These are phyloP conservation scores for Oemleria cerasiformis DNA, from an alignment of 306 rosid species.

Conservation along the genomic window DNA sequence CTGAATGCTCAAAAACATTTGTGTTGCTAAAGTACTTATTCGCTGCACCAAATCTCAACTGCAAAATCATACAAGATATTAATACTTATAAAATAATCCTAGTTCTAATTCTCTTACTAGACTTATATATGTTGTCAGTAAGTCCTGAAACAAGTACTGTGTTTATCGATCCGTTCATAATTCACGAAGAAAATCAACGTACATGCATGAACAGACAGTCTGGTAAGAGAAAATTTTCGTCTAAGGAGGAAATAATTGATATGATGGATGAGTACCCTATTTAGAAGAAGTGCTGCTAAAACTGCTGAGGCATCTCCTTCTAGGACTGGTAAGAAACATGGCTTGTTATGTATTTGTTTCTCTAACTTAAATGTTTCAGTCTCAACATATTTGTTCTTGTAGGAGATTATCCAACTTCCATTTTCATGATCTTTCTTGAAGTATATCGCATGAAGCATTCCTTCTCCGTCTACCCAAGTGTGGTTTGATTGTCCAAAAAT, in stretches of 20 bases:
- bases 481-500: conserved; percentile 46
- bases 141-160: too few species aligned
- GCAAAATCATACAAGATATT: neutral
- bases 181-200: too few species aligned
- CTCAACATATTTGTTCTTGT: conserved; percentile 51
- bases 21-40: conserved; percentile 62
- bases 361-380: conserved; percentile 45
- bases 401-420: conserved; percentile 36
- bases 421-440: conserved; percentile 24
- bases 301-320: conserved; percentile 47
- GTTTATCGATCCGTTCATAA: too few species aligned
- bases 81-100: neutral
- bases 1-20: conserved; percentile 60
- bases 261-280: conserved; percentile 28
- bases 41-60: conserved; percentile 58
- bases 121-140: too few species aligned
- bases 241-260: neutral
- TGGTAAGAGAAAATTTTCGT: neutral
- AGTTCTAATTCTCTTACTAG: neutral
- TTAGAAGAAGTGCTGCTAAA: conserved; percentile 42
- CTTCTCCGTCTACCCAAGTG: conserved; percentile 79
- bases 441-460: conserved; percentile 71
- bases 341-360: conserved; percentile 34
- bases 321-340: conserved; percentile 47
- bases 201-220: too few species aligned